phyloP scores from a whole-genome alignment of 306 rosid species.

The Lagenaria siceraria region DNA sequence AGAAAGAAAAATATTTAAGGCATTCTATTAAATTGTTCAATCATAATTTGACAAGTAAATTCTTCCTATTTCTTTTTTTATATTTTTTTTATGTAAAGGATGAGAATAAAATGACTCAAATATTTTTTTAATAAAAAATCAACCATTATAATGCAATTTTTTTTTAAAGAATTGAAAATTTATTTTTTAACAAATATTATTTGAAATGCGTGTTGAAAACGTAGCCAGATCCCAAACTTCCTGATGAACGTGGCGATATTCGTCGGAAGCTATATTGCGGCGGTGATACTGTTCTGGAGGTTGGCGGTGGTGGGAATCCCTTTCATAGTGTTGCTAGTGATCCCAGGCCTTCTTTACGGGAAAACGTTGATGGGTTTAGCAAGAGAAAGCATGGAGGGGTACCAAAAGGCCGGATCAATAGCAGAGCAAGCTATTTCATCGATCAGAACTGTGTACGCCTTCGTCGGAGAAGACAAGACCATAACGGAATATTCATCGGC shows the following conservation, averaged over 20 bases:
- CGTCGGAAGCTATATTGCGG: constrained; percentile 61
- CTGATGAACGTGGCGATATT: constrained; percentile 53
- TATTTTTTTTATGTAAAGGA: too few species aligned
- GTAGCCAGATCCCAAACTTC: constrained; percentile 56
- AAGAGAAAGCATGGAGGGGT: constrained; percentile 55
- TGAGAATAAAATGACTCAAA: too few species aligned
- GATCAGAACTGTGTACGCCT: constrained; percentile 74
- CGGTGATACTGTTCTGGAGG: constrained; percentile 56
- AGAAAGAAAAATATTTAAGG: too few species aligned
- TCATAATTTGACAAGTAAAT: too few species aligned
- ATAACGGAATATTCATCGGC: constrained; percentile 54
- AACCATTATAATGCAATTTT: too few species aligned
- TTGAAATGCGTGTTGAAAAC: background rate
- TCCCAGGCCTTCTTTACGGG: constrained; percentile 78
- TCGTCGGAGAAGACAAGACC: constrained; percentile 67
- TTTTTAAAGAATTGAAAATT: too few species aligned
- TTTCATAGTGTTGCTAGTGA: constrained; percentile 49
- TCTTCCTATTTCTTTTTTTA: too few species aligned
- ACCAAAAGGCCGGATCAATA: constrained; percentile 48
- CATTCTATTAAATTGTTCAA: too few species aligned
- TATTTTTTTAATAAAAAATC: too few species aligned
- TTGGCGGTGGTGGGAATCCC: constrained; percentile 75
- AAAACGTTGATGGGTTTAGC: constrained; percentile 60
- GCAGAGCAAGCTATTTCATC: constrained; percentile 88
- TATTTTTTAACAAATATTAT: too few species aligned